Percentiles rank a stretch among this genome's conserved stretches.
Conservation (phyloP, 352 stramenopile species). For the Pelagophyceae sp. region DNA sequence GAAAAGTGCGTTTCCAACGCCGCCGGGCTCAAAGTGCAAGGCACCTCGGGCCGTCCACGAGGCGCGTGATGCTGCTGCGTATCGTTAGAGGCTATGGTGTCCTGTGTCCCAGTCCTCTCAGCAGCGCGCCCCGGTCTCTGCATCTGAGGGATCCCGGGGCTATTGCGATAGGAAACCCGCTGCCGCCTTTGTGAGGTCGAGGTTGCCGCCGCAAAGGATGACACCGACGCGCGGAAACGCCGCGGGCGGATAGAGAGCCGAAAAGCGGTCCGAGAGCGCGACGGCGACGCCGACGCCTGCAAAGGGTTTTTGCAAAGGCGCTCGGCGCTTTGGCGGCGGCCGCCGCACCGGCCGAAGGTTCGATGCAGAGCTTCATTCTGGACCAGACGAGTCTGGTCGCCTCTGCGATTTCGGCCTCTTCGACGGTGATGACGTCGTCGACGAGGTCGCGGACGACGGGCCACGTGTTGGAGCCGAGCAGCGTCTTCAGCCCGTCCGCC, state of each 20-base stretch:
- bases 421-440: constrained; percentile 68
- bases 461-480: constrained; percentile 62
- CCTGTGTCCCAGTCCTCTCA: too few relatives aligned
- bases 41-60: too few relatives aligned
- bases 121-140: too few relatives aligned
- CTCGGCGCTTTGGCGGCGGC: constrained; percentile 19
- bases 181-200: constrained; percentile 30
- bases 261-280: constrained; percentile 30
- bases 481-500: constrained; percentile 64
- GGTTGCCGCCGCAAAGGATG: constrained; percentile 42
- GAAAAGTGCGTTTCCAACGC: too few relatives aligned
- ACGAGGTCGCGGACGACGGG: constrained; percentile 71
- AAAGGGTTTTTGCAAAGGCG: constrained; percentile 17
- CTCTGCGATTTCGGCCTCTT: constrained; percentile 62
- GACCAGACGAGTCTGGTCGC: constrained; percentile 67
- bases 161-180: too few relatives aligned
- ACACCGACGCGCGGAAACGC: constrained; percentile 31
- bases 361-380: constrained; percentile 68
- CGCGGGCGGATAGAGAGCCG: constrained; percentile 22
- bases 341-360: constrained; percentile 36
- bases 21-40: too few relatives aligned
- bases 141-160: too few relatives aligned
- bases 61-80: too few relatives aligned
- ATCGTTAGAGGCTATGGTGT: too few relatives aligned
- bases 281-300: constrained; percentile 37